Base-by-base conservation (phyloP, 495 filamentous ascomycete genomes). In the Penicillium odoratum region DNA sequence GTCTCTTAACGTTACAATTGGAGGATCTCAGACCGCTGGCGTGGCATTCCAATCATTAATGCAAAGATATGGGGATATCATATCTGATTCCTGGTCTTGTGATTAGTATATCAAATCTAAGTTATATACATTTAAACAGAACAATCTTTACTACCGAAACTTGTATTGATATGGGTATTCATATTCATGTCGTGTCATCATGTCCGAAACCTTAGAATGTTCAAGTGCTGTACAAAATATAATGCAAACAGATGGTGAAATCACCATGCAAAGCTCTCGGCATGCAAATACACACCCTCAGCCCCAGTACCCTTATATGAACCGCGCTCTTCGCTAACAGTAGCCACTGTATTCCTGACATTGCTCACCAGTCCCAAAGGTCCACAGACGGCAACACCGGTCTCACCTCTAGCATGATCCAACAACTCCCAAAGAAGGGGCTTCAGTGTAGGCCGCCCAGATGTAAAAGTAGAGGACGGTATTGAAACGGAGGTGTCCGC, bases 81-180 rank as follows among this genome's bases (percentile, higher is more conserved):
- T 70, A 29, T 65, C 62, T 7, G 67, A 70, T 26, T 68, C 58
- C 38, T 68, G 65, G 67, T 56, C 51, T 26, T 66, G 53, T 0
- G 56, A 54, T 16, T 16, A 40, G 15, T 40, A 40, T 40, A 36
- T 3, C 3, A 36, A 36, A 1, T 11, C 13, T 9, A 36, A 10
- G 33, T 11, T 13, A 36, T 1, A 13, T 2, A 13, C 13, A 36
- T 8, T 11, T 36, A 8, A 36, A 36, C 33, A 11, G 9, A 36
- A 36, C 9, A 36, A 36, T 36, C 33, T 36, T 36, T 8, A 36
- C 33, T 36, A 10, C 4, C 13, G 33, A 36, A 62, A 56, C 16
- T 10, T 44, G 7, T 46, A 46, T 26, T 25, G 25, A 46, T 25
- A 46, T 21, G 25, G 43, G 43, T 26, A 46, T 46, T 46, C 43